Evolutionary conservation across 1,284 basidiomycete species (phyloP), one percentile per base, ranked within the genome.

Genomic region (Leccinum solheimii): DNA sequence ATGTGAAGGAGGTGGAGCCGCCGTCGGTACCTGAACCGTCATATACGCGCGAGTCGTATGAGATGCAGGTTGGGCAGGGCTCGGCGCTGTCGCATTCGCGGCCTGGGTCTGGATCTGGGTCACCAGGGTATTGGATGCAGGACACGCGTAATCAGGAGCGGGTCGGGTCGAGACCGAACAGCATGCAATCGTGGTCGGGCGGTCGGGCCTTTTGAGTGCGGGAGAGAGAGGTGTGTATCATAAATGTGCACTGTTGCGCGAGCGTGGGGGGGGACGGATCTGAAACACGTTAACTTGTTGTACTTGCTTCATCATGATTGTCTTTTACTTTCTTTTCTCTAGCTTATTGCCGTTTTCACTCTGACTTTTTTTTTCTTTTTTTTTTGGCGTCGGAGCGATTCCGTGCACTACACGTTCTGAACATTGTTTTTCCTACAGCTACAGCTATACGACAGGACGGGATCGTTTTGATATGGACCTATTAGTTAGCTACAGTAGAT

Each of bases 31-130:
- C 48, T 21, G 14, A 26, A n/a, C 21, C 16, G n/a, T 27, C 26
- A 2, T n/a, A 32, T 32, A 8, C 27, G 26, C 9, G 10, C 5
- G 54, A 74, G 49, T 67, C 79, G 53, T 84, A 81, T 69, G 87
- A 87, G 76, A 83, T 86, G 84, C 80, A 80, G 38, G 78, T 82
- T 26, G 79, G 74, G 64, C 73, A 72, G 10, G 70, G 75, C 5
- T 66, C 75, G 14, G 60, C 67, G 19, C 14, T 32, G 13, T 56
- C 48, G 27, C 55, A 34, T 8, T 59, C 69, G 16, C 64, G 45
- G 27, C 48, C 62, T 30, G 60, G 62, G 48, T 59, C 68, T 55
- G 69, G 40, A 1, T 19, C 40, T 34, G 32, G 32, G 32, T 34
- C 11, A 43, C 10, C 65, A 9, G 59, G 60, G 6, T 57, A 62